Base-by-base conservation (phyloP, 306 rosid species). In the Inga laurina region DNA sequence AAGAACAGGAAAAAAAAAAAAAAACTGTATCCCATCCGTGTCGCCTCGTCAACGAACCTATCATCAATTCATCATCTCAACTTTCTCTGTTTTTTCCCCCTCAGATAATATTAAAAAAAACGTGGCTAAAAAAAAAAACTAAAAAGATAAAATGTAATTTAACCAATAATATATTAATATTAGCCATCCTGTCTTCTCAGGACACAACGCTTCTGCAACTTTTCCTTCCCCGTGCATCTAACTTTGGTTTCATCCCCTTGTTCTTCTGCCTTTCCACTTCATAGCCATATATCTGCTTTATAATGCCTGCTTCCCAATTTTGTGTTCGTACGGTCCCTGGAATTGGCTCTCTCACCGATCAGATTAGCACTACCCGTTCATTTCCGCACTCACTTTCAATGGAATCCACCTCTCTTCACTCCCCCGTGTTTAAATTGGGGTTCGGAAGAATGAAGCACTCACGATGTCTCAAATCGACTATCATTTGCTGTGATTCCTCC, bases 401-500 rank as follows among this genome's bases (percentile, higher is more conserved):
- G 48, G 76, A 81, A 51, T 65, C 85, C 69, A 67, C 84, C 14
- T 87, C 92, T 57, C 76, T 77, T 22, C 79, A n/a, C 70, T 76
- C 84, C 44, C 78, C 88, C 3, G 62, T 49, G 8, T 52, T 80
- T 18, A 88, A 87, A 57, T 81, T 85, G 64, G 79, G 81, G 57
- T 48, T 83, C 59, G 71, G 76, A 18, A 6, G 76, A 18, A 6
- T 79, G 44, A 80, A 84, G 18, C 86, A 85, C 39, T 82, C 81
- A 61, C 85, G 85, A 37, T 76, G 74, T 35, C 82, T 85, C 84
- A 86, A 83, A 79, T 85, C 91, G 27, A 21, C 80, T 78, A 76
- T 84, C 91, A 81, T 94, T 90, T 81, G 88, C 10, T 91, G 97
- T 74, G 70, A 84, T 65, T 92, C 94, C 45, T 88, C 91, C 48